Evolutionary conservation across 139 green algal species (phyloP).

Genomic region (Chlamydomonas schloesseri): DNA sequence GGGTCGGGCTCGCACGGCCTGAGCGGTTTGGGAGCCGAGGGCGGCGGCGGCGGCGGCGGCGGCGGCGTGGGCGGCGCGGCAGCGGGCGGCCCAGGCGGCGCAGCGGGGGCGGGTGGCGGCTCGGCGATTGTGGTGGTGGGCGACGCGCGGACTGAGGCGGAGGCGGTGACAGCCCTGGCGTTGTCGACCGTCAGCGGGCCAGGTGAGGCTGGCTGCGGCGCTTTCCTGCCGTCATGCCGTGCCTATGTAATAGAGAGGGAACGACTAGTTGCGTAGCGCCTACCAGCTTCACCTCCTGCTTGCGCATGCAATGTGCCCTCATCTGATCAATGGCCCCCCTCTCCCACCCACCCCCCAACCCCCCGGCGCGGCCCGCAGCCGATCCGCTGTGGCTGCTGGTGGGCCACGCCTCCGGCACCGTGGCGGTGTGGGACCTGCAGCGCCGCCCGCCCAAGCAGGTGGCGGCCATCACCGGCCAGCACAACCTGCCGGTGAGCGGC

Average conservation of each 20-base stretch:
- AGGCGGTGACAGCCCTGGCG: slow-evolving; percentile 63
- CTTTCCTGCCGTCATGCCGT: too few species aligned
- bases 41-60: not conserved
- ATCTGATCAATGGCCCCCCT: too few species aligned
- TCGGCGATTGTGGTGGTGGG: slow-evolving; percentile 37
- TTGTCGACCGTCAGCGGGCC: not conserved
- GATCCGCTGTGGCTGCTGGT: slow-evolving; percentile 68
- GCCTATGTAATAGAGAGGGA: too few species aligned
- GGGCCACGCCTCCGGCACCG: slow-evolving; percentile 57
- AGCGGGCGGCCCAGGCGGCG: not conserved
- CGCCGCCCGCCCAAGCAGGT: slow-evolving; percentile 28
- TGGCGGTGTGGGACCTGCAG: slow-evolving; percentile 69
- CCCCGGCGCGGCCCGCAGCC: not conserved
- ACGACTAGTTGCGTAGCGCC: too few species aligned
- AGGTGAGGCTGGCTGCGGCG: not conserved
- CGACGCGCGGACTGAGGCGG: slow-evolving; percentile 51
- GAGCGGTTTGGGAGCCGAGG: not conserved
- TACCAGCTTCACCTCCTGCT: too few species aligned
- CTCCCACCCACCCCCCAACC: not conserved
- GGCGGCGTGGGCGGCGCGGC: not conserved
- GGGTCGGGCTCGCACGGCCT: not conserved
- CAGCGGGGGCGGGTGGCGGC: not conserved
- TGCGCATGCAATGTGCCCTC: too few species aligned
- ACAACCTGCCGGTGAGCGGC: slow-evolving; percentile 21
- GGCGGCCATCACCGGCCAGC: slow-evolving; percentile 17